Evolutionary conservation across 129 eudicot genomes (phyloP).

Genomic region (Tanacetum coccineum): DNA sequence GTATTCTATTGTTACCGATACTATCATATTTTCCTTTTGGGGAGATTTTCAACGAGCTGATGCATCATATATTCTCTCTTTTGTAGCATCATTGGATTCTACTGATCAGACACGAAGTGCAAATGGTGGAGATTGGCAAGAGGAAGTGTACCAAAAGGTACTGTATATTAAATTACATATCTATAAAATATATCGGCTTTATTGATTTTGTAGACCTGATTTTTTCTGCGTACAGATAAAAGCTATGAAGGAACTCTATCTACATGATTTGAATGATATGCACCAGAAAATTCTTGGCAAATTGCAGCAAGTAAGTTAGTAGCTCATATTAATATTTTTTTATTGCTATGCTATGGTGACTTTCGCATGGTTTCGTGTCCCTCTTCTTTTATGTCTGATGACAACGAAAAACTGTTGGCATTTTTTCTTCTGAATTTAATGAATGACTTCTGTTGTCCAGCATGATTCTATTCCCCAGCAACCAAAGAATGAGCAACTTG

Average conservation of each 20-base stretch:
- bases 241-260: slow-evolving; percentile 82
- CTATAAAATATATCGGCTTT: not conserved
- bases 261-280: slow-evolving; percentile 63
- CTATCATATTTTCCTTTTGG: slow-evolving; percentile 5
- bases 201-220: not conserved
- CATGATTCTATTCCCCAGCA: slow-evolving; percentile 75
- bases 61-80: slow-evolving; percentile 8
- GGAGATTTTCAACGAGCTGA: slow-evolving; percentile 20
- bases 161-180: slow-evolving; percentile 10
- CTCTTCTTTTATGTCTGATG: too few species aligned
- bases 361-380: too few species aligned
- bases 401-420: not conserved
- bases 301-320: slow-evolving; percentile 60
- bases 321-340: not conserved
- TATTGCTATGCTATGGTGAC: too few species aligned
- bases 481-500: slow-evolving; percentile 60
- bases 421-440: not conserved
- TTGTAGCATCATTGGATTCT: slow-evolving; percentile 80
- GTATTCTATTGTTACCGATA: not conserved
- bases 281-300: slow-evolving; percentile 65
- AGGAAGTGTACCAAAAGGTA: slow-evolving; percentile 97
- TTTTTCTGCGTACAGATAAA: slow-evolving; percentile 59
- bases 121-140: slow-evolving; percentile 90
- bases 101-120: slow-evolving; percentile 71
- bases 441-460: slow-evolving; percentile 39